These are phyloP conservation scores for Calocybe gangraenosa DNA, from an alignment of 768 basidiomycete species.

Conservation along the genomic window DNA sequence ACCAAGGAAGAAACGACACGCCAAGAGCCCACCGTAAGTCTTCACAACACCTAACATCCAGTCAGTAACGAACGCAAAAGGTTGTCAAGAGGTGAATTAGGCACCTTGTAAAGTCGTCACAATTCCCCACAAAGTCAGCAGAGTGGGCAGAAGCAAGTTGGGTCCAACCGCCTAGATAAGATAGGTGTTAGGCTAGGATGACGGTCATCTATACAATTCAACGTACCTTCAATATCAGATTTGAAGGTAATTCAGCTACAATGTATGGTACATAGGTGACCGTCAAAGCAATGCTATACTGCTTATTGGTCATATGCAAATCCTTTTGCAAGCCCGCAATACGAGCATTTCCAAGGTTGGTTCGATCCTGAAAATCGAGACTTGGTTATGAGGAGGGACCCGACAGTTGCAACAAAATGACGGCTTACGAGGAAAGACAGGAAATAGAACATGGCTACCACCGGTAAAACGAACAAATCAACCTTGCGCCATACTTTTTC, in stretches of 20 bases:
- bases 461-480: slow-evolving; percentile 31
- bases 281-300: slow-evolving; percentile 48
- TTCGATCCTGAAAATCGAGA: slow-evolving; percentile 35
- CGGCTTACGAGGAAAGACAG: slow-evolving; percentile 32
- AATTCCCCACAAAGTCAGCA: slow-evolving; percentile 9
- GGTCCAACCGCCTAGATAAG: slow-evolving; percentile 12
- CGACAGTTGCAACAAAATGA: slow-evolving; percentile 39
- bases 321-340: slow-evolving; percentile 57
- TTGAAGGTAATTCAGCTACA: slow-evolving; percentile 56
- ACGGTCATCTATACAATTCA: not conserved
- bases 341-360: slow-evolving; percentile 57
- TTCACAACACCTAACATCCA: slow-evolving; percentile 38
- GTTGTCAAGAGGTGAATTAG: not conserved
- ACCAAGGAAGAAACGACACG: slow-evolving; percentile 48
- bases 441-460: slow-evolving; percentile 32
- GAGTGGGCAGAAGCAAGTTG: slow-evolving; percentile 14
- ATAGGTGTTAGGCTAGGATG: not conserved
- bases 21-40: slow-evolving; percentile 39
- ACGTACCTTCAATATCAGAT: slow-evolving; percentile 49
- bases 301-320: slow-evolving; percentile 42
- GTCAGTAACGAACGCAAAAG: not conserved
- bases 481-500: slow-evolving; percentile 36
- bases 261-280: slow-evolving; percentile 54
- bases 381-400: not conserved
- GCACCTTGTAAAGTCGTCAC: slow-evolving; percentile 12